Evolutionary conservation across 805 yeast species (phyloP).

Genomic region (Clavispora fructus): DNA sequence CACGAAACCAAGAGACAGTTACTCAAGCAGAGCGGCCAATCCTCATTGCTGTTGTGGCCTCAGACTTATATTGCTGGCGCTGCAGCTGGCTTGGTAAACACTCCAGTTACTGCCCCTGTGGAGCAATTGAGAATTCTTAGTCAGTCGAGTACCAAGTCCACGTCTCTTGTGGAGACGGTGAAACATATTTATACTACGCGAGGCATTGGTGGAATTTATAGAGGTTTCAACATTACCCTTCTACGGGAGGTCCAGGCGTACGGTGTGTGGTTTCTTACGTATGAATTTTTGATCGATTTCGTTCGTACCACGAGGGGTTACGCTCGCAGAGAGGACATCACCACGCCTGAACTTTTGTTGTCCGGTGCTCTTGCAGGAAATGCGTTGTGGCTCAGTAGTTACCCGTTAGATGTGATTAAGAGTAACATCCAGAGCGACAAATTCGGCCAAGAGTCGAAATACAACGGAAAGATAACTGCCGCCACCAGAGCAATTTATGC

Average conservation of each 20-base stretch:
- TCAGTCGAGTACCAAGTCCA: slow-evolving; percentile 41
- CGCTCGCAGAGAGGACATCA: slow-evolving; percentile 41
- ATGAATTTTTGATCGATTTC: slow-evolving; percentile 48
- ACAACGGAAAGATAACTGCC: slow-evolving; percentile 31
- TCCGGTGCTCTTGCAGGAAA: slow-evolving; percentile 68
- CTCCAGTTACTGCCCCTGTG: slow-evolving; percentile 59
- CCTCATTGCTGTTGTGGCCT: slow-evolving; percentile 43
- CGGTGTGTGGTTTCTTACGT: slow-evolving; percentile 69
- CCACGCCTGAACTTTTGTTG: slow-evolving; percentile 49
- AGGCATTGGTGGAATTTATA: slow-evolving; percentile 49
- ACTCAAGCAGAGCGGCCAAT: slow-evolving; percentile 21
- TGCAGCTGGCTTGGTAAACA: slow-evolving; percentile 59
- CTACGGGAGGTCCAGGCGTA: slow-evolving; percentile 65
- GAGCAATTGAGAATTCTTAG: slow-evolving; percentile 61
- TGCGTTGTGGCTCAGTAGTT: slow-evolving; percentile 55
- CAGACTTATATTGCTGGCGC: slow-evolving; percentile 63
- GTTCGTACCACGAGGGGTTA: slow-evolving; percentile 29
- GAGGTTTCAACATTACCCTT: slow-evolving; percentile 53
- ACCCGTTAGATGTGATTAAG: slow-evolving; percentile 49
- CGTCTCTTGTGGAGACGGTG: slow-evolving; percentile 32
- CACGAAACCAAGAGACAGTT: slow-evolving; percentile 63
- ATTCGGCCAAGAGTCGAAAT: slow-evolving; percentile 41
- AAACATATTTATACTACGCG: slow-evolving; percentile 33
- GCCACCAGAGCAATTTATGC: slow-evolving; percentile 38
- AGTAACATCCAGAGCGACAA: slow-evolving; percentile 50